These are phyloP conservation scores for Biscogniauxia sp. DNA, from an alignment of 2,329 filamentous ascomycete genomes.

Conservation along the genomic window DNA sequence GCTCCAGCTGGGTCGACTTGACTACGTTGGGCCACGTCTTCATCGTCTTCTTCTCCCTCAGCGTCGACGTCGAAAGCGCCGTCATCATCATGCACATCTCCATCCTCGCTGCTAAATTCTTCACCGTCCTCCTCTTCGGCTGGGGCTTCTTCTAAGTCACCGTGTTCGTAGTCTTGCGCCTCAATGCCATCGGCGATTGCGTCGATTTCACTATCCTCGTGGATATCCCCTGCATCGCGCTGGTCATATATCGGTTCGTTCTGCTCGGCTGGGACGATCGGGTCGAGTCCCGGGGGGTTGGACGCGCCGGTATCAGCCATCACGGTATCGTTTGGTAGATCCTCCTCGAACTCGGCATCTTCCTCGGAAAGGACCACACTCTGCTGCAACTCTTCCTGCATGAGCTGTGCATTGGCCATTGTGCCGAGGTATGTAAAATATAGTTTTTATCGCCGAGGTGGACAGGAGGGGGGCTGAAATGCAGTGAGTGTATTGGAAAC, in stretches of 20 bases:
- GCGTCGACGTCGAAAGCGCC: slow-evolving; percentile 38
- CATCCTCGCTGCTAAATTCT: slow-evolving; percentile 25
- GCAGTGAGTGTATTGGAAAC: neutral
- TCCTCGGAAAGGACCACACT: slow-evolving; percentile 52
- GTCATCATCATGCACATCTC: slow-evolving; percentile 37
- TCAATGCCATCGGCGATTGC: slow-evolving; percentile 9
- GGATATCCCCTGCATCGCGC: slow-evolving; percentile 20
- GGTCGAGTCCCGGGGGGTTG: slow-evolving; percentile 15
- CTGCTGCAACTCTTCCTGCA: slow-evolving; percentile 58
- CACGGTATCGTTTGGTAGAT: slow-evolving; percentile 30
- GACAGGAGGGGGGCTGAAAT: neutral
- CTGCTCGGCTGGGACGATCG: slow-evolving; percentile 13
- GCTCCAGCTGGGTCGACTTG: slow-evolving; percentile 24
- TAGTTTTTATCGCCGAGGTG: too few species aligned
- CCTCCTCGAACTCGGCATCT: slow-evolving; percentile 40
- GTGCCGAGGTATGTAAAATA: slow-evolving; percentile 12
- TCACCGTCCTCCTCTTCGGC: slow-evolving; percentile 28
- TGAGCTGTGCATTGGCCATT: slow-evolving; percentile 53
- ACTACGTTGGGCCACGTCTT: slow-evolving; percentile 16
- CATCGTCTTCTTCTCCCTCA: slow-evolving; percentile 43
- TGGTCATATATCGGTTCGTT: slow-evolving; percentile 22
- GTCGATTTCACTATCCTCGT: slow-evolving; percentile 28
- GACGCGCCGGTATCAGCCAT: slow-evolving; percentile 23
- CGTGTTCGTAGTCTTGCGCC: slow-evolving; percentile 11
- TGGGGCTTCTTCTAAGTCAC: slow-evolving; percentile 17